Evolutionary conservation across 768 basidiomycete genomes (phyloP).

Genomic region (Pleurotus tuber-regium): DNA sequence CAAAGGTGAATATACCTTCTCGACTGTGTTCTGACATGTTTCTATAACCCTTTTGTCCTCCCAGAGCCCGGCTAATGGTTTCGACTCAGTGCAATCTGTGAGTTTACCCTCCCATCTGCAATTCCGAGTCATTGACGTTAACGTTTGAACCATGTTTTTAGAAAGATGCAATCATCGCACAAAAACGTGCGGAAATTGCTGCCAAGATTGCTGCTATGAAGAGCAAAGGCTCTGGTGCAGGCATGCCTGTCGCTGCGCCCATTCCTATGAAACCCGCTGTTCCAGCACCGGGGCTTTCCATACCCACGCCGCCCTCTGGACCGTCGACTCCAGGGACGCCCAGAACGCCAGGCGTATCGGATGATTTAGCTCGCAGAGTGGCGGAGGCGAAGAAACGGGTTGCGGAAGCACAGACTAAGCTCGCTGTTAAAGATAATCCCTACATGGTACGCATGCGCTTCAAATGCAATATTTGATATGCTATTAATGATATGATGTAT

Average conservation of each 20-base stretch:
- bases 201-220: constrained; percentile 83
- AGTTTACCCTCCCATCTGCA: too few species aligned
- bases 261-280: constrained; percentile 36
- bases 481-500: not conserved
- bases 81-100: constrained; percentile 39
- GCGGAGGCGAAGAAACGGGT: constrained; percentile 87
- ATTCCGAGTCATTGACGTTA: not conserved
- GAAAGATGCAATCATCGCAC: constrained; percentile 69
- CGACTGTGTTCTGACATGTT: constrained; percentile 52
- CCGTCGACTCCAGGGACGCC: constrained; percentile 24
- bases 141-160: constrained; percentile 32
- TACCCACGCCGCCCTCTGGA: constrained; percentile 41
- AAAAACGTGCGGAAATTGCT: constrained; percentile 80
- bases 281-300: constrained; percentile 22
- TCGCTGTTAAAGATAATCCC: constrained; percentile 77
- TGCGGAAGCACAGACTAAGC: constrained; percentile 75
- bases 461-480: too few species aligned
- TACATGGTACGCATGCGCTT: constrained; percentile 82
- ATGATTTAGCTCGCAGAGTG: constrained; percentile 68
- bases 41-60: constrained; percentile 64
- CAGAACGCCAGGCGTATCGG: constrained; percentile 39
- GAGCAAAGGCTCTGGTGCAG: constrained; percentile 28
- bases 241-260: constrained; percentile 32
- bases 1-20: constrained; percentile 72
- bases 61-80: constrained; percentile 53